Percentiles rank a stretch among this genome's conserved stretches.
Evolutionary conservation across 139 green algal species (phyloP).

Genomic region (Ettlia oleoabundans): DNA sequence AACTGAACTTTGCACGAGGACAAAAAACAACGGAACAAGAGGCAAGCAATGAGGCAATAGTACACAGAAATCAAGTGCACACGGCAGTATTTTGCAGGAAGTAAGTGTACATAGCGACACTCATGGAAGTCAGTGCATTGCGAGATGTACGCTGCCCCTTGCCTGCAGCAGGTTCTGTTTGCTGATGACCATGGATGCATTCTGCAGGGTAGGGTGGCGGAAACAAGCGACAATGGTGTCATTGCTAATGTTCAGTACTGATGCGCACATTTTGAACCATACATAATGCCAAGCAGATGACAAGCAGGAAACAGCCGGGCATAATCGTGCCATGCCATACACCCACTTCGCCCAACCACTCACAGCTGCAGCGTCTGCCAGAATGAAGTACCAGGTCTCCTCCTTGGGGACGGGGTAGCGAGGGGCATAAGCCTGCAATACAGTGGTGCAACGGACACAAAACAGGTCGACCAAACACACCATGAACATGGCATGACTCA

Average conservation of each 20-base stretch:
- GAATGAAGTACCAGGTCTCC: conserved; percentile 81
- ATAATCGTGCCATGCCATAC: too few relatives aligned
- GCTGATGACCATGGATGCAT: conserved; percentile 34
- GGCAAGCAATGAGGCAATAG: background rate
- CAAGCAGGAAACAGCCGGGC: too few relatives aligned
- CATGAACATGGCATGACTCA: too few relatives aligned
- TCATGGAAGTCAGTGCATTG: too few relatives aligned
- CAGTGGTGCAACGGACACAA: background rate
- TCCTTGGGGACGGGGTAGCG: conserved; percentile 63
- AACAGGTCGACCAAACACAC: background rate
- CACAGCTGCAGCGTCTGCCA: conserved; percentile 59
- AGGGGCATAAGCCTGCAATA: conserved; percentile 73
- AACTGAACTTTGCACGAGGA: too few relatives aligned
- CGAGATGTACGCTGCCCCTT: background rate
- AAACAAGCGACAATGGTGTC: background rate
- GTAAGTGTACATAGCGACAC: too few relatives aligned
- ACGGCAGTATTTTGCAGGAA: too few relatives aligned
- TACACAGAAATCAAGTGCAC: too few relatives aligned
- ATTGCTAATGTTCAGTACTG: too few relatives aligned
- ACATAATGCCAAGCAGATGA: too few relatives aligned
- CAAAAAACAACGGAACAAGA: background rate
- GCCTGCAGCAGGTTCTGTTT: conserved; percentile 43
- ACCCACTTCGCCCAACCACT: too few relatives aligned
- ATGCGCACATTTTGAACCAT: background rate
- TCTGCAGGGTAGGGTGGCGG: background rate